These are phyloP conservation scores for Lichtheimia hyalospora DNA, from an alignment of 371 early-diverging fungal genomes.

Conservation along the genomic window DNA sequence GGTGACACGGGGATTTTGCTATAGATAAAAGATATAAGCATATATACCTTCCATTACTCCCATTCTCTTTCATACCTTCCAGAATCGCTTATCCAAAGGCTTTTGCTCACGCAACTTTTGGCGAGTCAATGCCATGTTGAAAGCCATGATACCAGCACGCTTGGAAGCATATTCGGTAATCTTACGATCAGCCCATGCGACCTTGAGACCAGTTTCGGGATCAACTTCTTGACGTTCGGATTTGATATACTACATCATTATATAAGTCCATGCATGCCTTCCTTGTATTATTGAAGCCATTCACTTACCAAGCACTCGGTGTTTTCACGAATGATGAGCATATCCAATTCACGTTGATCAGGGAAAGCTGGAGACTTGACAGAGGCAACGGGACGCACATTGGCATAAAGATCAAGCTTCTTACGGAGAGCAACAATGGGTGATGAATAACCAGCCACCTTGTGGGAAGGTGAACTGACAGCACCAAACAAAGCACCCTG, in stretches of 20 bases:
- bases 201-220: slow-evolving; percentile 61
- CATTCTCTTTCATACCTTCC: slow-evolving; percentile 45
- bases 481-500: slow-evolving; percentile 96
- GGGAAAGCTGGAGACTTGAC: slow-evolving; percentile 61
- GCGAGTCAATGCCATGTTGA: slow-evolving; percentile 84
- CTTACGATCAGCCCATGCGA: slow-evolving; percentile 86
- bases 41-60: not conserved
- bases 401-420: slow-evolving; percentile 91
- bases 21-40: not conserved
- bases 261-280: not conserved
- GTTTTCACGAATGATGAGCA: slow-evolving; percentile 96
- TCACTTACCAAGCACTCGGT: slow-evolving; percentile 89
- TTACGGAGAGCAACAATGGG: slow-evolving; percentile 94
- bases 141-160: slow-evolving; percentile 86
- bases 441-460: slow-evolving; percentile 94
- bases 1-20: slow-evolving; percentile 78
- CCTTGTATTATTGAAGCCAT: not conserved
- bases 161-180: slow-evolving; percentile 87
- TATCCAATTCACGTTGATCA: slow-evolving; percentile 77
- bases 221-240: slow-evolving; percentile 72
- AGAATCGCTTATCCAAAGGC: slow-evolving; percentile 57
- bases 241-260: slow-evolving; percentile 84
- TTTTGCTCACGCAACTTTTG: slow-evolving; percentile 65
- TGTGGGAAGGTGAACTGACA: slow-evolving; percentile 95
- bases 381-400: slow-evolving; percentile 87